These are phyloP conservation scores for Gentiana straminea DNA, from an alignment of 257 asterid genomes.

Conservation along the genomic window DNA sequence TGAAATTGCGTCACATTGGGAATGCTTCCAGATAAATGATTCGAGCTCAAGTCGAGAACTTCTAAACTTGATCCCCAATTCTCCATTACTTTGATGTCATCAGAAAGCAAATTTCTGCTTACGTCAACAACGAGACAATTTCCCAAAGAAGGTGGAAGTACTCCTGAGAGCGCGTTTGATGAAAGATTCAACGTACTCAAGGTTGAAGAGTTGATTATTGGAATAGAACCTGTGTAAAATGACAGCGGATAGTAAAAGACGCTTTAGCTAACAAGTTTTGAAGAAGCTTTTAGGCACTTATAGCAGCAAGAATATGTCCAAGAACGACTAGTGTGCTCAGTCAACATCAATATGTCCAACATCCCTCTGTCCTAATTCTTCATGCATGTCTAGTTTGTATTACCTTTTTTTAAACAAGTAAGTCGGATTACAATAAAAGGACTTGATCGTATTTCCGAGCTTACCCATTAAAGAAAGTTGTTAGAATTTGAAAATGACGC, in stretches of 20 bases:
- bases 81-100: constrained; percentile 36
- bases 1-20: constrained; percentile 55
- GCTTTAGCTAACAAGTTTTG: not conserved
- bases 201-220: constrained; percentile 50
- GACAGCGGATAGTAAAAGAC: constrained; percentile 12
- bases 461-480: too few species aligned
- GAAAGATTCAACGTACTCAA: constrained; percentile 63
- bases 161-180: constrained; percentile 57
- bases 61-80: constrained; percentile 54
- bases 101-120: constrained; percentile 52
- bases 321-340: too few species aligned
- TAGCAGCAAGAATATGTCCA: constrained; percentile 1
- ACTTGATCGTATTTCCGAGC: too few species aligned
- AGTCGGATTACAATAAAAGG: too few species aligned
- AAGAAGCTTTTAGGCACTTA: not conserved
- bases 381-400: too few species aligned
- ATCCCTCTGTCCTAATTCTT: too few species aligned
- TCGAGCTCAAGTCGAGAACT: constrained; percentile 69
- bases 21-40: constrained; percentile 55
- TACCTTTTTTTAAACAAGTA: too few species aligned
- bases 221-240: constrained; percentile 52
- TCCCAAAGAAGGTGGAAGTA: constrained; percentile 55
- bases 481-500: too few species aligned
- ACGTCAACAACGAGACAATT: constrained; percentile 59
- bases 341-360: too few species aligned